Conservation (phyloP, 2,329 filamentous ascomycete species). For the Didymosphaeria variabile region DNA sequence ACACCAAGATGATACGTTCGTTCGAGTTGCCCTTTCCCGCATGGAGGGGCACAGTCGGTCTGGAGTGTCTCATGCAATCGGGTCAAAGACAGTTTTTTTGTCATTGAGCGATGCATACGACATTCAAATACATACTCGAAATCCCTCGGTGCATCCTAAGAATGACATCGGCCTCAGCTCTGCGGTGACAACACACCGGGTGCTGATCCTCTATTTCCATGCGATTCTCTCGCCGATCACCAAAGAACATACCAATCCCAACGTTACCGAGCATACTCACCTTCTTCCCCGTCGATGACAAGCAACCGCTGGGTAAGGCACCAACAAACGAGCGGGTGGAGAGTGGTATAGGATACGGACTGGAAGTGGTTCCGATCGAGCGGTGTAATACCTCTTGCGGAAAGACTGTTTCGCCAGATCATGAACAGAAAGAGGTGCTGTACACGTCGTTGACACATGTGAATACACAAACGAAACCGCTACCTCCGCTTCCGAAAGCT, state of each 20-base stretch:
- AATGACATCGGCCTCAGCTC: neutral
- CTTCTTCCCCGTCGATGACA: constrained; percentile 28
- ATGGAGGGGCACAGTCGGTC: neutral
- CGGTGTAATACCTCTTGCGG: constrained; percentile 31
- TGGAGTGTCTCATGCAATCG: neutral
- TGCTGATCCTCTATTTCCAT: constrained; percentile 21
- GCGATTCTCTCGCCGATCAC: constrained; percentile 35
- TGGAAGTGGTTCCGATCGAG: constrained; percentile 44
- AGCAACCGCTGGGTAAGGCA: constrained; percentile 13
- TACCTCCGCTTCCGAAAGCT: constrained; percentile 33
- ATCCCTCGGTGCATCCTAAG: neutral
- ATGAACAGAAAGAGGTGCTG: constrained; percentile 42
- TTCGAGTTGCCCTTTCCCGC: neutral
- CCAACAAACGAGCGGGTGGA: constrained; percentile 22
- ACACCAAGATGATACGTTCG: constrained; percentile 1
- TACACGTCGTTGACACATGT: constrained; percentile 11
- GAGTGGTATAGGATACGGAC: constrained; percentile 35
- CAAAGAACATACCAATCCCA: constrained; percentile 28
- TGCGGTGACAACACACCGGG: neutral
- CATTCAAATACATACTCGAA: neutral
- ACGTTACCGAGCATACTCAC: constrained; percentile 42
- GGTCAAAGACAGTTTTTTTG: neutral
- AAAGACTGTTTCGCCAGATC: constrained; percentile 37
- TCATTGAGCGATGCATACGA: neutral
- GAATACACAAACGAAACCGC: constrained; percentile 29